A percentile compares a stretch with the other conserved stretches of the same genome.
phyloP scores from a whole-genome alignment of 2,329 filamentous ascomycete genomes.

The Coniochaeta sp. region DNA sequence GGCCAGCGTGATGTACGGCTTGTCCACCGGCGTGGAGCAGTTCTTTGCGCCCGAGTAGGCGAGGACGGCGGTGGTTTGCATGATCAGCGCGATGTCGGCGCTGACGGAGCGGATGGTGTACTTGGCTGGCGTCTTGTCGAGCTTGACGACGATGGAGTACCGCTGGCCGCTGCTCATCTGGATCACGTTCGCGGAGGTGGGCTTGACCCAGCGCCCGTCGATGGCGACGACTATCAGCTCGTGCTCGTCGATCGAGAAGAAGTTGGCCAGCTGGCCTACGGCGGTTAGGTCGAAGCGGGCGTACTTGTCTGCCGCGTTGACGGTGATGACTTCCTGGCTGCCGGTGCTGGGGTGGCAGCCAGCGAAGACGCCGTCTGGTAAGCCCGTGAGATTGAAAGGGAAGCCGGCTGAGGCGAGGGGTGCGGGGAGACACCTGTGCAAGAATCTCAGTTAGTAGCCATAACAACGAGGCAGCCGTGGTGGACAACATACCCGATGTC shows the following conservation, averaged over 20 bases:
- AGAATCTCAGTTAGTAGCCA: neutral
- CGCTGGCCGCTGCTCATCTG: conserved; percentile 24
- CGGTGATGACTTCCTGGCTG: neutral
- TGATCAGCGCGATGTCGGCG: conserved; percentile 14
- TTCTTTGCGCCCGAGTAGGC: conserved; percentile 10
- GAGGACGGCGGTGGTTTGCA: conserved; percentile 5
- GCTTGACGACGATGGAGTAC: conserved; percentile 31
- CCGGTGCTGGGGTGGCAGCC: neutral
- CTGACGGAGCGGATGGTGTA: conserved; percentile 27
- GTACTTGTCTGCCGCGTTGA: neutral
- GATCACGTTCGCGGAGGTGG: conserved; percentile 20
- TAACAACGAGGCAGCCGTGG: neutral
- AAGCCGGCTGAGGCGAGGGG: neutral
- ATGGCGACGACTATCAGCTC: conserved; percentile 34
- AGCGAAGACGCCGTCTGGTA: neutral
- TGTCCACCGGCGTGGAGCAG: neutral
- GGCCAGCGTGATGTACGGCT: neutral
- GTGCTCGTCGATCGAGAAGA: conserved; percentile 33
- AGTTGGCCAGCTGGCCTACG: neutral
- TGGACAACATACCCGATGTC: neutral
- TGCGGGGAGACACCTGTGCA: neutral
- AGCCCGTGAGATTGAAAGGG: neutral
- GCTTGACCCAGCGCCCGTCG: conserved; percentile 34
- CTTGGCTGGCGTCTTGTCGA: conserved; percentile 25
- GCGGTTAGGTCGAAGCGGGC: neutral